phyloP scores from a whole-genome alignment of 257 asterid genomes.

The Nicotiana tabacum region DNA sequence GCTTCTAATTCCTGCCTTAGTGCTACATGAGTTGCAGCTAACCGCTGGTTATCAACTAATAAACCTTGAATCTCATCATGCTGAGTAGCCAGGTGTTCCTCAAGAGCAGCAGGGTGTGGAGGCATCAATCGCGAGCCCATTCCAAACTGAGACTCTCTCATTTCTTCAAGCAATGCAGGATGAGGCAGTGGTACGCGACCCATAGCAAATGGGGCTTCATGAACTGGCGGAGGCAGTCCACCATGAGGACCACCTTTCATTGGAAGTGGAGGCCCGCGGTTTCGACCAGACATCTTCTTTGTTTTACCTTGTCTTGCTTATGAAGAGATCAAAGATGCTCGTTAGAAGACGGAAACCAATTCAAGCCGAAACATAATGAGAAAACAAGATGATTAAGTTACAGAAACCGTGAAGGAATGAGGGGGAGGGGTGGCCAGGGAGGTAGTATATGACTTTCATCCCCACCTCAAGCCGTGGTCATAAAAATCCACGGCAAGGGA shows the following conservation, averaged over 20 bases:
- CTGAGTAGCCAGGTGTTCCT: slow-evolving; percentile 75
- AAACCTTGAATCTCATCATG: slow-evolving; percentile 79
- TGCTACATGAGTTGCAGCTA: slow-evolving; percentile 96
- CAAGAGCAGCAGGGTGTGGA: slow-evolving; percentile 63
- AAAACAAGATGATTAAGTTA: not conserved
- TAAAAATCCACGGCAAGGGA: not conserved
- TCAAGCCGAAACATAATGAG: not conserved
- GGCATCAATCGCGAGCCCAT: slow-evolving; percentile 62
- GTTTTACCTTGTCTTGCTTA: not conserved
- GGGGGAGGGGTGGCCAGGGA: not conserved
- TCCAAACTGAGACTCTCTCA: slow-evolving; percentile 65
- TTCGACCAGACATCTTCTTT: slow-evolving; percentile 63
- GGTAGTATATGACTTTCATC: not conserved
- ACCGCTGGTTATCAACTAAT: slow-evolving; percentile 79
- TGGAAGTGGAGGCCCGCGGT: slow-evolving; percentile 66
- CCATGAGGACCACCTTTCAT: slow-evolving; percentile 57
- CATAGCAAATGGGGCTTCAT: slow-evolving; percentile 49
- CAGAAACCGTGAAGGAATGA: not conserved
- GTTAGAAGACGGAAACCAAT: not conserved
- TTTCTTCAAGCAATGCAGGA: slow-evolving; percentile 60
- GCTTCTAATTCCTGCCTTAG: slow-evolving; percentile 82
- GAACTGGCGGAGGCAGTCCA: slow-evolving; percentile 47
- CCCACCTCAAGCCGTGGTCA: not conserved
- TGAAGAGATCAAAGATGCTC: not conserved
- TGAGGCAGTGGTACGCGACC: slow-evolving; percentile 45